Percentiles rank a stretch among this genome's conserved stretches.
Conservation (phyloP, 1,284 basidiomycete species). For the Rhizoctonia solani region DNA sequence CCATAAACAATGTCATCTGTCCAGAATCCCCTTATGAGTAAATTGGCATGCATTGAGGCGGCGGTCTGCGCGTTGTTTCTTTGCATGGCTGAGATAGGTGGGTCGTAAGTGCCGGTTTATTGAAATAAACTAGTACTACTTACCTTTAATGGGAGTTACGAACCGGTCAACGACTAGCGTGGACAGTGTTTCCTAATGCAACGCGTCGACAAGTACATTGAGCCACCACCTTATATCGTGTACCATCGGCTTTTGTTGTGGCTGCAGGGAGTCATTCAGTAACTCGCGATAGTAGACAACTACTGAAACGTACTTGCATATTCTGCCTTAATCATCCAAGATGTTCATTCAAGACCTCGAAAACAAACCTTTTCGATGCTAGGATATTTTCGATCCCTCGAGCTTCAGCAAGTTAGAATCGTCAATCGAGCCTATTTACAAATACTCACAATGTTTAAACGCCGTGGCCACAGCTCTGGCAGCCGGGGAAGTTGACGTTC, state of each 20-base stretch:
- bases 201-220: slow-evolving; percentile 84
- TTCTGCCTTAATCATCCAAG: slow-evolving; percentile 68
- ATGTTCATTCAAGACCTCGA: slow-evolving; percentile 65
- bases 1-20: slow-evolving; percentile 84
- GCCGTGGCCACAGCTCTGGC: slow-evolving; percentile 51
- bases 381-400: slow-evolving; percentile 92
- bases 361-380: slow-evolving; percentile 67
- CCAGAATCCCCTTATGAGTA: slow-evolving; percentile 72
- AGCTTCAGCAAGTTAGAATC: slow-evolving; percentile 54
- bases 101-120: slow-evolving; percentile 21
- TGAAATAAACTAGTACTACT: slow-evolving; percentile 39
- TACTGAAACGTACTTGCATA: slow-evolving; percentile 60
- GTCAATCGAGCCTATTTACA: slow-evolving; percentile 48
- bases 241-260: slow-evolving; percentile 80
- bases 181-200: slow-evolving; percentile 91
- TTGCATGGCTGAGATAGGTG: slow-evolving; percentile 74
- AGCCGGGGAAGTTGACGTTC: slow-evolving; percentile 45
- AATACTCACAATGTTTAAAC: slow-evolving; percentile 80
- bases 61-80: slow-evolving; percentile 71
- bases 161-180: slow-evolving; percentile 69
- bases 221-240: slow-evolving; percentile 89
- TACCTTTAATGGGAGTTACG: slow-evolving; percentile 68
- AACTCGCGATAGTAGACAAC: background rate
- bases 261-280: slow-evolving; percentile 51
- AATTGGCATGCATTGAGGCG: slow-evolving; percentile 75